Percentiles rank a stretch among this genome's conserved stretches.
phyloP scores from a whole-genome alignment of 176 grass and related monocot genomes.

The Poa annua region DNA sequence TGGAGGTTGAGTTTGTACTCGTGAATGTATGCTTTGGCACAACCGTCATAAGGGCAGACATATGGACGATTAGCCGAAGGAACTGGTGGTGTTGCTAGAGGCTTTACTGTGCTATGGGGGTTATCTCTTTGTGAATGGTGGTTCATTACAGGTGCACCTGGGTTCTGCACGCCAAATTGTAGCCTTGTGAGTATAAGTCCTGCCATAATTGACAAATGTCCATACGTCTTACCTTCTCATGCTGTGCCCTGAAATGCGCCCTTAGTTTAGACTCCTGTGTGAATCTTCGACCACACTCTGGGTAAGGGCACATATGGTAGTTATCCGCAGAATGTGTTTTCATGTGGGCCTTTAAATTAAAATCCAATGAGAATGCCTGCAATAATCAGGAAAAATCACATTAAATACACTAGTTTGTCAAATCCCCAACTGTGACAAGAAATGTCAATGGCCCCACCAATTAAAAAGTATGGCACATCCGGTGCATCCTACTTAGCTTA shows the following conservation, averaged over 20 bases:
- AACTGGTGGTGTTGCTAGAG: slow-evolving; percentile 43
- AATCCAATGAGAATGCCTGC: slow-evolving; percentile 97
- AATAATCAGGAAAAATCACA: slow-evolving; percentile 40
- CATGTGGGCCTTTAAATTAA: slow-evolving; percentile 95
- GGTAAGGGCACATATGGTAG: slow-evolving; percentile 81
- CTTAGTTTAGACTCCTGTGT: slow-evolving; percentile 91
- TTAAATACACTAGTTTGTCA: not conserved
- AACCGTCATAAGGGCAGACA: slow-evolving; percentile 81
- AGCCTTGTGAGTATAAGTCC: not conserved
- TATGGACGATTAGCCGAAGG: slow-evolving; percentile 79
- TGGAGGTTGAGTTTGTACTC: slow-evolving; percentile 98
- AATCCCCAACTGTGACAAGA: not conserved
- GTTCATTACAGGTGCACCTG: slow-evolving; percentile 40
- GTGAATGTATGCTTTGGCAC: slow-evolving; percentile 93
- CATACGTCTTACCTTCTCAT: slow-evolving; percentile 71
- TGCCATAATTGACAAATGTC: not conserved
- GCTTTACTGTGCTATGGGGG: slow-evolving; percentile 50
- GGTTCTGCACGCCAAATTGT: slow-evolving; percentile 48
- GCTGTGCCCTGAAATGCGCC: slow-evolving; percentile 78
- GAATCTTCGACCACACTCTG: slow-evolving; percentile 86
- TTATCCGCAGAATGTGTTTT: slow-evolving; percentile 91
- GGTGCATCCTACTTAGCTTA: not conserved
- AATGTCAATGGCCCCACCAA: not conserved
- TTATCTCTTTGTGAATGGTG: slow-evolving; percentile 48
- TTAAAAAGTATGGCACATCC: slow-evolving; percentile 5